Evolutionary conservation across 2,329 filamentous ascomycete genomes (phyloP).

Genomic region (Venturia carpophila): DNA sequence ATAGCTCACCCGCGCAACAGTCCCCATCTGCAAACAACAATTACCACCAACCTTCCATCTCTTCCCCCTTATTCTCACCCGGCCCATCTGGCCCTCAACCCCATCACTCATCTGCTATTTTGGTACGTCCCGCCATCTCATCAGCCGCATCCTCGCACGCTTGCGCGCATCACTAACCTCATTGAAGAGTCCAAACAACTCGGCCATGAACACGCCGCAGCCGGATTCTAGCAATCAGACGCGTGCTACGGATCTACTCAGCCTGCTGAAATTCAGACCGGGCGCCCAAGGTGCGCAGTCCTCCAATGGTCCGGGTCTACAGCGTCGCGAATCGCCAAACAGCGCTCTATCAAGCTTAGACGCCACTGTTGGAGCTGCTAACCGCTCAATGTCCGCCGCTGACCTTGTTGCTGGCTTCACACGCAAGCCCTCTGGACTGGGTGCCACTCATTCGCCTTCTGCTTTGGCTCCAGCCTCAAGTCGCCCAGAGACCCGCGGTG

Average conservation of each 20-base stretch:
- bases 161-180: conserved; percentile 12
- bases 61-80: conserved; percentile 52
- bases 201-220: conserved; percentile 37
- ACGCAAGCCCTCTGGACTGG: conserved; percentile 34
- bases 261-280: conserved; percentile 57
- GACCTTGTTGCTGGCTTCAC: conserved; percentile 52
- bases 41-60: conserved; percentile 42
- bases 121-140: conserved; percentile 25
- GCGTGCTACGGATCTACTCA: conserved; percentile 53
- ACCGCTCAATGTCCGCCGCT: conserved; percentile 43
- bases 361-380: conserved; percentile 24
- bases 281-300: conserved; percentile 31
- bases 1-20: conserved; percentile 3
- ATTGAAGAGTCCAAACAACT: conserved; percentile 43
- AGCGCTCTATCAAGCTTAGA: conserved; percentile 25
- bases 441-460: conserved; percentile 22
- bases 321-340: conserved; percentile 21
- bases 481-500: conserved; percentile 23
- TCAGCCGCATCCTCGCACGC: neutral
- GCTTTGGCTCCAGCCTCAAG: conserved; percentile 28
- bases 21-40: neutral
- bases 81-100: conserved; percentile 46
- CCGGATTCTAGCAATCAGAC: conserved; percentile 31
- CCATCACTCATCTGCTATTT: conserved; percentile 49
- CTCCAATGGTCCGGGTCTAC: conserved; percentile 9